A percentile compares a stretch with the other conserved stretches of the same genome.
Conservation (phyloP, 441 rosid genomes). For the Brassica balearica region DNA sequence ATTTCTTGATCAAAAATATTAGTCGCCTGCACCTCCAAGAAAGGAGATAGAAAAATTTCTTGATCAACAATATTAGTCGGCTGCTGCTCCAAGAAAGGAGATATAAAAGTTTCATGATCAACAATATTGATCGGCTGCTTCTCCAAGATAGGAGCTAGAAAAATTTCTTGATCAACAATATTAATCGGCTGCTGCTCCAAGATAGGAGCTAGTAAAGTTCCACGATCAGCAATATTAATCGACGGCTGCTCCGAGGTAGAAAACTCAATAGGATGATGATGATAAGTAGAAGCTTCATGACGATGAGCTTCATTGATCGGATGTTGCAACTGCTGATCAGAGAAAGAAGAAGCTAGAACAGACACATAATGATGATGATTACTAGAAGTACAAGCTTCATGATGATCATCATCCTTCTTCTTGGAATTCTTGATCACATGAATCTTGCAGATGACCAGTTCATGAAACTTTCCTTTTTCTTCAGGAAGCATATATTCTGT, state of each 20-base stretch:
- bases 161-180: no score
- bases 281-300: constrained; percentile 13
- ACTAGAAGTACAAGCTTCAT: constrained; percentile 2
- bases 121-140: no score
- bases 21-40: no score
- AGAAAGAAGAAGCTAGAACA: background rate
- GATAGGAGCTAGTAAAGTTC: background rate
- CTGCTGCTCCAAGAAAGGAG: no score
- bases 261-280: no score
- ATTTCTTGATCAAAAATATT: no score
- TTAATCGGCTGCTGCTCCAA: no score
- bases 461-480: background rate
- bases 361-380: background rate
- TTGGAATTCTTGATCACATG: background rate
- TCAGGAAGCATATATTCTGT: background rate
- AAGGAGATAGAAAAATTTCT: no score
- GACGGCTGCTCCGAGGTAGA: background rate
- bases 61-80: no score
- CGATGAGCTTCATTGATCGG: background rate
- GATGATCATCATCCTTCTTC: background rate
- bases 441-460: background rate
- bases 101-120: no score
- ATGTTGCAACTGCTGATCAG: background rate
- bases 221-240: background rate
- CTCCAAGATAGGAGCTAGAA: no score